A percentile compares a stretch with the other conserved stretches of the same genome.
phyloP scores from a whole-genome alignment of 2,329 filamentous ascomycete species.

The Diaporthe citrichinensis region DNA sequence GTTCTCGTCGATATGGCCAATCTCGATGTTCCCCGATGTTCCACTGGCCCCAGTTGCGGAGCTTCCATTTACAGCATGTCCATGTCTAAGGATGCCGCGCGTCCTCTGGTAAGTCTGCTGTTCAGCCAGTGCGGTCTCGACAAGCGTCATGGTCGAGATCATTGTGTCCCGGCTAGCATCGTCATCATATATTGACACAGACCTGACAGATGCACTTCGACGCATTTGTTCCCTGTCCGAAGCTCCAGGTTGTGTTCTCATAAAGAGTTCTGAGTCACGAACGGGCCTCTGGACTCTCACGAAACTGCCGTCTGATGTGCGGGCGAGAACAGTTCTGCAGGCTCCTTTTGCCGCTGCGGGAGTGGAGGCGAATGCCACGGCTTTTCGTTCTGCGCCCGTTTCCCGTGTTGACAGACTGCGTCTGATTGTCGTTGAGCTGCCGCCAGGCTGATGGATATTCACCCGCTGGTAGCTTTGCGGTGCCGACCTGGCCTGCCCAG shows the following conservation, averaged over 20 bases:
- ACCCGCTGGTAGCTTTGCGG: constrained; percentile 38
- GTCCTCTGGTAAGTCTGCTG: constrained; percentile 11
- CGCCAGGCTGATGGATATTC: constrained; percentile 33
- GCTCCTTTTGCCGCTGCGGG: constrained; percentile 6
- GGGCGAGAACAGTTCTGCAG: constrained; percentile 25
- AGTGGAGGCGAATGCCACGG: background rate
- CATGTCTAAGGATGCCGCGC: background rate
- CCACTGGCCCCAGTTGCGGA: constrained; percentile 17
- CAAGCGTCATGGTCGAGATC: constrained; percentile 29
- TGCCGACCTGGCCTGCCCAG: background rate
- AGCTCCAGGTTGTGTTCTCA: background rate
- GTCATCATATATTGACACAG: constrained; percentile 1
- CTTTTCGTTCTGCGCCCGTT: background rate
- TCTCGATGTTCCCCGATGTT: constrained; percentile 27
- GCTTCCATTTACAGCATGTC: background rate
- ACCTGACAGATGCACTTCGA: background rate
- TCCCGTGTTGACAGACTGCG: constrained; percentile 25
- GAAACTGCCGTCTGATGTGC: constrained; percentile 25
- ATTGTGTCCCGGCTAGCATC: constrained; percentile 20
- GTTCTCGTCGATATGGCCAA: constrained; percentile 21
- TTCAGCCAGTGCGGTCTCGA: constrained; percentile 33
- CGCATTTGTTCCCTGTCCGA: background rate
- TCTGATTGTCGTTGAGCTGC: constrained; percentile 33
- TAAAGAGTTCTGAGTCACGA: background rate
- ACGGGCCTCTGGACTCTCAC: constrained; percentile 31